phyloP scores from a whole-genome alignment of 768 basidiomycete genomes.

The Boletus rex-veris region DNA sequence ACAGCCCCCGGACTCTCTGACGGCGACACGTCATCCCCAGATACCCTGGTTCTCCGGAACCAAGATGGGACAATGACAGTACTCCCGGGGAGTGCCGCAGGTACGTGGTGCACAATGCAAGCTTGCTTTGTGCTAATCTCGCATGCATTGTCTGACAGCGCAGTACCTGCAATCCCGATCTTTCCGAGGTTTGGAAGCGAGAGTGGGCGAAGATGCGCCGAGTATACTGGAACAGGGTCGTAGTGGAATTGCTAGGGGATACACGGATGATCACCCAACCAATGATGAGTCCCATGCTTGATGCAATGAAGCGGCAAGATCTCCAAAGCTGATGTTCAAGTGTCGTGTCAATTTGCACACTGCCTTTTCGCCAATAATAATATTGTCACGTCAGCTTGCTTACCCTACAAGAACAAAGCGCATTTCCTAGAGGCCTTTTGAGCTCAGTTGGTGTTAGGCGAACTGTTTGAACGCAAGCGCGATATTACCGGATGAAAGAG shows the following conservation, averaged over 20 bases:
- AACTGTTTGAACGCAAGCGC: neutral
- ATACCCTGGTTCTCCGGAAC: conserved; percentile 58
- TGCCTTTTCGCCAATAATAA: neutral
- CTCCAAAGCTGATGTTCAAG: neutral
- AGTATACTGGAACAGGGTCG: conserved; percentile 84
- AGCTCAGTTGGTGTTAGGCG: neutral
- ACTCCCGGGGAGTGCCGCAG: conserved; percentile 66
- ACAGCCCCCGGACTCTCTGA: conserved; percentile 12
- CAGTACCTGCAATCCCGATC: conserved; percentile 69
- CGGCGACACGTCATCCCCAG: conserved; percentile 27
- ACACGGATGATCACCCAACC: conserved; percentile 49
- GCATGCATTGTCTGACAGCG: conserved; percentile 38
- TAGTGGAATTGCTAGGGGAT: conserved; percentile 85
- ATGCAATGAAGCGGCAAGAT: neutral
- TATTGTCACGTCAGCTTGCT: neutral
- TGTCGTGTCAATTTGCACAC: neutral
- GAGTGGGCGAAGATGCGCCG: conserved; percentile 75
- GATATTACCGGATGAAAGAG: too few species aligned
- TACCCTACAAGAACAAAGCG: neutral
- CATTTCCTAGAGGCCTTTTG: neutral
- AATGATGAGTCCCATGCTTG: neutral
- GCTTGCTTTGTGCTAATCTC: conserved; percentile 1
- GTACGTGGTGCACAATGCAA: conserved; percentile 36
- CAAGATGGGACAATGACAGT: conserved; percentile 56
- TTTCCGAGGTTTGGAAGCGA: conserved; percentile 78